Evolutionary conservation across 495 filamentous ascomycete genomes (phyloP), one percentile per base, ranked within the genome.

Genomic region (Penicillium manginii): DNA sequence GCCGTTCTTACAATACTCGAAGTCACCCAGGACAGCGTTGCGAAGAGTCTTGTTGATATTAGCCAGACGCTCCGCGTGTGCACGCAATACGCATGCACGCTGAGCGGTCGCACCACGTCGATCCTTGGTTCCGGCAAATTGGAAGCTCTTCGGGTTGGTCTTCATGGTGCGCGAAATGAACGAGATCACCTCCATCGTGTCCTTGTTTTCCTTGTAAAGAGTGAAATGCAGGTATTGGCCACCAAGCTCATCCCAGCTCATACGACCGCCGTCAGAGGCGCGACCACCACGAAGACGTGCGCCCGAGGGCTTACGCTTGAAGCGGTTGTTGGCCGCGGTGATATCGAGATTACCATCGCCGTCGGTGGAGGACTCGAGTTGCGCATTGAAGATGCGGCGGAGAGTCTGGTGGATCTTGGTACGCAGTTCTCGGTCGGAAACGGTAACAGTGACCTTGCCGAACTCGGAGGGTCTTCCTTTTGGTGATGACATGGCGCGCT

Each of bases 201-300:
- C 96, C 63, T 92, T 92, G 73, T 98, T 98, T 73, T 98, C 94
- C 76, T 98, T 98, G 80, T 93, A 94, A 39, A 98, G 83, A 0
- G 91, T 91, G 67, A 98, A 96, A 71, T 98, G 94, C 8, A 97
- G 81, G 67, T 91, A 93, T 9, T 88, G 84, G 1, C 90, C 92
- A 17, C 88, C 89, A 11, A 86, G 80, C 55, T 87, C 84, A 29
- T 82, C 74, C 84, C 85, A 88, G 46, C 74, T 77, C 15, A 78
- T 56, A 26, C 78, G 76, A 17, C 67, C 65, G 17, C 65, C 63
- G 10, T 67, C 33, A 22, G 45, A 19, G 21, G 45, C 45, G 11
- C 60, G 62, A 22, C 62, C 54, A 32, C 63, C 65, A 3, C 45
- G 45, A 26, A 65, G 68, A 17, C 71, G 69, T 18, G 72, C 72